Evolutionary conservation across 805 yeast genomes (phyloP), one percentile per base, ranked within the genome.

Genomic region (Pichia paraexigua): DNA sequence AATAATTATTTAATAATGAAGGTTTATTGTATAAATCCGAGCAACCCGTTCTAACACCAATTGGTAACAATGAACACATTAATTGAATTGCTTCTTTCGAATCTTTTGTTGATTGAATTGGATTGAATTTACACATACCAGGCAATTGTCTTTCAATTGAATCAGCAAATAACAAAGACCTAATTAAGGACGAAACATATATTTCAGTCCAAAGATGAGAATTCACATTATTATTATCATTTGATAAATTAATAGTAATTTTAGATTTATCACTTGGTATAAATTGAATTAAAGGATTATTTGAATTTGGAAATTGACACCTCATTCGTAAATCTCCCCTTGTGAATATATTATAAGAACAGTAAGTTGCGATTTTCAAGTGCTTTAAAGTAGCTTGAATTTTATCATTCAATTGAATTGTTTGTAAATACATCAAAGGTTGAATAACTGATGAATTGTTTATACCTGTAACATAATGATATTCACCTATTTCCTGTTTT

Each of bases 301-400:
- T 65, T 0, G 68, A 50, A 18, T 79, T 79, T 0, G 86, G 85
- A 54, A 80, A 76, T 45, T 74, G 72, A 20, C 79, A 76, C 60
- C 81, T 64, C 58, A 89, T 80, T 21, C 97, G 73, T 41, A 91
- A 69, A 64, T 92, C 99, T 6, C 84, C 76, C 50, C 76, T 76
- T 40, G 81, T 71, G 60, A 94, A 87, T 20, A 84, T 75, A 65
- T 94, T 91, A 70, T 82, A 88, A 17, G 82, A 67, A 64, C 89
- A 84, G 56, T 74, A 81, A 0, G 88, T 82, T 22, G 77, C 77
- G 45, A 76, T 53, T 28, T 56, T 56, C 4, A 66, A 64, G 48
- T 64, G 69, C 54, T 59, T 67, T 55, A 51, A 61, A 18, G 62
- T 60, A 32, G 64, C 62, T 15, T 53, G 40, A 7, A 49, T 45